phyloP scores from a whole-genome alignment of 2,329 filamentous ascomycete genomes.

The Ilyonectria mors-panacis region DNA sequence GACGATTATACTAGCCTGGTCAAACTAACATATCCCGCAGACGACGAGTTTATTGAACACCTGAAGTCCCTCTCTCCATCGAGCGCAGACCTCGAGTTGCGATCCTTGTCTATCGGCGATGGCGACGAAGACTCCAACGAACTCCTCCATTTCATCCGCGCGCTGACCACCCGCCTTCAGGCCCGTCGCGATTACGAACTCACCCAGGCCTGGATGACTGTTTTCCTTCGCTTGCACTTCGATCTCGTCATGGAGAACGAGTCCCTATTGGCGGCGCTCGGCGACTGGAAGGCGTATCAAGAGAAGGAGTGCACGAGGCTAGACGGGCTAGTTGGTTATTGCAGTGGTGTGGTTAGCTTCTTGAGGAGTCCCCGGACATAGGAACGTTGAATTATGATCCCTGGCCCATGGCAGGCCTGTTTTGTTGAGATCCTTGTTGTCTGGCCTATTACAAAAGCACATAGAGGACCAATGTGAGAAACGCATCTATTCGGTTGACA shows the following conservation, averaged over 20 bases:
- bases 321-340: constrained; percentile 86
- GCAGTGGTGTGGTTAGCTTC: constrained; percentile 87
- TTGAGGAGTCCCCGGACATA: constrained; percentile 75
- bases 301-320: constrained; percentile 80
- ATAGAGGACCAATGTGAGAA: constrained; percentile 12
- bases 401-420: not conserved
- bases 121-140: constrained; percentile 74
- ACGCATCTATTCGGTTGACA: constrained; percentile 35
- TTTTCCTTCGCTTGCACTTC: constrained; percentile 87
- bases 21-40: constrained; percentile 54
- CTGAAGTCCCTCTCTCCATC: constrained; percentile 87
- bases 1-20: constrained; percentile 20
- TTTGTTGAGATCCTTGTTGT: constrained; percentile 1
- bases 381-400: constrained; percentile 19
- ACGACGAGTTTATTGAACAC: constrained; percentile 79
- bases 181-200: constrained; percentile 90
- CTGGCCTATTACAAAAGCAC: not conserved
- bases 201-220: constrained; percentile 97
- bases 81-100: constrained; percentile 90
- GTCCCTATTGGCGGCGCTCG: constrained; percentile 71
- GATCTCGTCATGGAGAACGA: constrained; percentile 67
- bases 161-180: constrained; percentile 79
- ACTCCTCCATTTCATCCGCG: constrained; percentile 83
- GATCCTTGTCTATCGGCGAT: constrained; percentile 74
- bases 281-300: constrained; percentile 80